Conservation (phyloP, 345 rosid species). For the Acer saccharum region DNA sequence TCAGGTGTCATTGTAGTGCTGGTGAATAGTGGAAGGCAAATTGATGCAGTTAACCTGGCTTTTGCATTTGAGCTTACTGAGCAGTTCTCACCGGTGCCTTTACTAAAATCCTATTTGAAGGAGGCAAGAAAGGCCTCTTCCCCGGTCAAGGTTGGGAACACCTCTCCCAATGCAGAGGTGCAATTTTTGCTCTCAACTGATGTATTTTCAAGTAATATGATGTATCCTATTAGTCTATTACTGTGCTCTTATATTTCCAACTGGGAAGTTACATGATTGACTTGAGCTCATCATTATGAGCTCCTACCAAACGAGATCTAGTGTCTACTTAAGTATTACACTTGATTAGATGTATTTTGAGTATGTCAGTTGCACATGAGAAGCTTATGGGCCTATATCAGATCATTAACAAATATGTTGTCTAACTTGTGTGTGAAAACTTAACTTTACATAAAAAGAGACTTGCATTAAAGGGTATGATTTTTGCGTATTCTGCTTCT, state of each 20-base stretch:
- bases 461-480: not conserved
- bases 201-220: not conserved
- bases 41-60: slow-evolving; percentile 97
- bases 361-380: not conserved
- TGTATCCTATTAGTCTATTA: not conserved
- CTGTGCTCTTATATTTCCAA: not conserved
- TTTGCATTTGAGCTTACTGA: slow-evolving; percentile 89
- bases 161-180: slow-evolving; percentile 70
- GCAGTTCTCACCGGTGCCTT: slow-evolving; percentile 77
- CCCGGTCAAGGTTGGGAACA: slow-evolving; percentile 60
- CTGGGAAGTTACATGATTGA: not conserved
- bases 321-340: not conserved
- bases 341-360: not conserved
- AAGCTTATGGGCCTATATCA: not conserved
- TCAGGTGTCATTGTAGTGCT: slow-evolving; percentile 87
- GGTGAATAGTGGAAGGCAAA: slow-evolving; percentile 83
- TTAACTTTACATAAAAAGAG: not conserved
- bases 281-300: not conserved
- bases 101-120: slow-evolving; percentile 81
- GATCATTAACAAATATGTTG: not conserved
- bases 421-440: not conserved
- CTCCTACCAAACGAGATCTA: not conserved
- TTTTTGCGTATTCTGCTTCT: not conserved
- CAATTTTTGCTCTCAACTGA: slow-evolving; percentile 14
- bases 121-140: slow-evolving; percentile 76